phyloP scores from a whole-genome alignment of 441 rosid genomes.

The Croton setiger region DNA sequence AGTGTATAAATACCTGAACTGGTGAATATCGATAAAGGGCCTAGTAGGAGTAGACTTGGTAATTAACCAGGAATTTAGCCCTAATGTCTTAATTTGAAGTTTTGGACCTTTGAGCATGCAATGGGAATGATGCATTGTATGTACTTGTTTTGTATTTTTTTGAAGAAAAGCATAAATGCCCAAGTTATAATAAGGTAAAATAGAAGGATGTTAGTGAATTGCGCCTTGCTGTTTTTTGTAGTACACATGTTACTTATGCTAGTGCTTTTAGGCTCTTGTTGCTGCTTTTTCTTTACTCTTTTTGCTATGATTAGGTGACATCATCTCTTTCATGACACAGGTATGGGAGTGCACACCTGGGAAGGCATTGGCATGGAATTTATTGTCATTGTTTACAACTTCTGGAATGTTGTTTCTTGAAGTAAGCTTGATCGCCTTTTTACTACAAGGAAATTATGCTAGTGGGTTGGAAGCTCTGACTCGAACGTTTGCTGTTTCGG shows the following conservation, averaged over 20 bases:
- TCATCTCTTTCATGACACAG: slow-evolving; percentile 38
- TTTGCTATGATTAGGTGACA: not conserved
- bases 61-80: slow-evolving; percentile 1
- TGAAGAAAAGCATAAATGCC: not conserved
- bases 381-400: slow-evolving; percentile 69
- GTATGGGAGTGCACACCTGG: slow-evolving; percentile 83
- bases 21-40: not conserved
- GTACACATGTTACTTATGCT: not conserved
- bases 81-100: not conserved
- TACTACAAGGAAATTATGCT: slow-evolving; percentile 81
- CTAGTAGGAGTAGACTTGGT: not conserved
- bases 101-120: not conserved
- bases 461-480: slow-evolving; percentile 75
- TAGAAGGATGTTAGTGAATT: not conserved
- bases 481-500: slow-evolving; percentile 69
- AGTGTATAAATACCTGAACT: not conserved
- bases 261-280: not conserved
- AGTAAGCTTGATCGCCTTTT: slow-evolving; percentile 93
- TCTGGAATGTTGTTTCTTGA: slow-evolving; percentile 93
- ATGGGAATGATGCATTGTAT: not conserved
- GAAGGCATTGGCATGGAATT: slow-evolving; percentile 71
- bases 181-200: not conserved
- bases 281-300: not conserved
- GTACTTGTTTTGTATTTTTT: not conserved
- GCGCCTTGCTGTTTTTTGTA: not conserved